phyloP scores from a whole-genome alignment of 2,329 filamentous ascomycete species.

The Tympanopsis confertula region DNA sequence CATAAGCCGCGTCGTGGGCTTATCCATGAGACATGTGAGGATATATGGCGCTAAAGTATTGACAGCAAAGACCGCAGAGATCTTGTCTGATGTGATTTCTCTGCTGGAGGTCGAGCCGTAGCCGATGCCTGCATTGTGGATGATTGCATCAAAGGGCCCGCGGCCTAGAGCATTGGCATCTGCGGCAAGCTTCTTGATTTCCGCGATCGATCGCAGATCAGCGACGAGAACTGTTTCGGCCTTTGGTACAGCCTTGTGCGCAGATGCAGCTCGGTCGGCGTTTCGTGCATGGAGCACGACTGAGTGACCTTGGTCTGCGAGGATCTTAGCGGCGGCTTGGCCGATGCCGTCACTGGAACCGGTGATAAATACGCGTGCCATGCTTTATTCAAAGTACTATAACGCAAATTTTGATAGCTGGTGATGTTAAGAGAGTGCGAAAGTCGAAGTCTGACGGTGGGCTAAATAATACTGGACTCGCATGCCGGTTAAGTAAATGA shows the following conservation, averaged over 20 bases:
- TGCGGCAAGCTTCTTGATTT: slow-evolving; percentile 35
- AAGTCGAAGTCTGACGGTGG: too few relatives aligned
- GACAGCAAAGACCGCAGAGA: slow-evolving; percentile 32
- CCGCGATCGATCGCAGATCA: slow-evolving; percentile 36
- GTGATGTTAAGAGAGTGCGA: too few relatives aligned
- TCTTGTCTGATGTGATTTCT: slow-evolving; percentile 26
- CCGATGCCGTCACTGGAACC: slow-evolving; percentile 47
- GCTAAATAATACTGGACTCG: too few relatives aligned
- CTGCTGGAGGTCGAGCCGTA: slow-evolving; percentile 18
- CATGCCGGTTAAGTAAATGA: too few relatives aligned
- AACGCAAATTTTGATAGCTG: too few relatives aligned
- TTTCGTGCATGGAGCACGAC: slow-evolving; percentile 46
- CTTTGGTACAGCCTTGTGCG: slow-evolving; percentile 31
- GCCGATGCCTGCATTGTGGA: slow-evolving; percentile 46
- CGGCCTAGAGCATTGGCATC: slow-evolving; percentile 33
- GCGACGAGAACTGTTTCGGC: slow-evolving; percentile 37
- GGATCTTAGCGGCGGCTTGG: slow-evolving; percentile 32
- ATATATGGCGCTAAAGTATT: slow-evolving; percentile 47
- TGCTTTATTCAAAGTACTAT: too few relatives aligned
- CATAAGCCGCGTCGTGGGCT: slow-evolving; percentile 32
- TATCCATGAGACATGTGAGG: slow-evolving; percentile 34
- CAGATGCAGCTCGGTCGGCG: slow-evolving; percentile 35
- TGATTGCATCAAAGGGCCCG: slow-evolving; percentile 37
- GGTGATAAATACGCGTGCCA: slow-evolving; percentile 39
- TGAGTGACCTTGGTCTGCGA: slow-evolving; percentile 36